Conservation (phyloP, 805 yeast genomes). For the Wickerhamomyces chaumierensis region DNA sequence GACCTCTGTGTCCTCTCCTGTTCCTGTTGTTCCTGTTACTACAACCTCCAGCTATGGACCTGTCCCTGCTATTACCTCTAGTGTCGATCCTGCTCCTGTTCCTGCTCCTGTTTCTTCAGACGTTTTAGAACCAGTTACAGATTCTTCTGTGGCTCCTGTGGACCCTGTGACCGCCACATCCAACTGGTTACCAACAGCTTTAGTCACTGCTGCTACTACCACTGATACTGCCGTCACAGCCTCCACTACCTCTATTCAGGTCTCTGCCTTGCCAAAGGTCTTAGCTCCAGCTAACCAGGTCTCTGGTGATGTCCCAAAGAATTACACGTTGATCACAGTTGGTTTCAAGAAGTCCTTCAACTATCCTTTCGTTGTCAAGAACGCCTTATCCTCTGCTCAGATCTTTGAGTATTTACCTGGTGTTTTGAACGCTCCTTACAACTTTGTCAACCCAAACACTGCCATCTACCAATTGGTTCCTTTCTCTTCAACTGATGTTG, state of each 20-base stretch:
- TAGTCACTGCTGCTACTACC: slow-evolving; percentile 26
- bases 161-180: slow-evolving; percentile 11
- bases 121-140: too few relatives aligned
- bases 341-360: slow-evolving; percentile 75
- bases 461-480: slow-evolving; percentile 68
- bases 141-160: too few relatives aligned
- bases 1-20: background rate
- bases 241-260: slow-evolving; percentile 11
- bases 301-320: slow-evolving; percentile 27
- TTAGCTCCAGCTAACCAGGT: slow-evolving; percentile 50
- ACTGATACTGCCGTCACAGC: slow-evolving; percentile 4
- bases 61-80: slow-evolving; percentile 1
- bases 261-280: slow-evolving; percentile 60
- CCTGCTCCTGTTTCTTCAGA: slow-evolving; percentile 1
- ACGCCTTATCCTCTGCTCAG: slow-evolving; percentile 72
- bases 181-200: slow-evolving; percentile 34
- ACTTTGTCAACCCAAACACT: slow-evolving; percentile 28
- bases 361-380: slow-evolving; percentile 71
- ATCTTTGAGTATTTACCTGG: slow-evolving; percentile 77
- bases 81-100: background rate
- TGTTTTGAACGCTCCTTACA: slow-evolving; percentile 55
- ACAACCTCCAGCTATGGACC: background rate
- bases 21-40: background rate
- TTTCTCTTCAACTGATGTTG: slow-evolving; percentile 40
- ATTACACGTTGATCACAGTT: slow-evolving; percentile 49